A percentile compares a stretch with the other conserved stretches of the same genome.
Conservation (phyloP, 495 filamentous ascomycete genomes). For the Hyphodiscus hymeniophilus region DNA sequence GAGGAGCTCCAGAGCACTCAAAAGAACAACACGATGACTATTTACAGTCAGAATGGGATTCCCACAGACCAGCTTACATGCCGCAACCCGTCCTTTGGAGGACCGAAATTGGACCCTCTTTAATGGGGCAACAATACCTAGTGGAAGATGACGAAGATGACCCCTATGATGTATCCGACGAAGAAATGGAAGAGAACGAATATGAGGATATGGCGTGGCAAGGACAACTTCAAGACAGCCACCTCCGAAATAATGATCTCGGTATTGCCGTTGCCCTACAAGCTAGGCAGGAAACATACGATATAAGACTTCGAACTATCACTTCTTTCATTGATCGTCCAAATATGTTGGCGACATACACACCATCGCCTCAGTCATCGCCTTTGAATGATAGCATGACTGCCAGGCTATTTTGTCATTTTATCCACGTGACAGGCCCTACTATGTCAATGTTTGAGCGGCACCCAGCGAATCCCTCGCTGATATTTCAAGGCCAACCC, state of each 20-base stretch:
- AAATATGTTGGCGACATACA: conserved; percentile 72
- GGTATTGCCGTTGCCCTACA: conserved; percentile 30
- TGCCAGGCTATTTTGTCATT: conserved; percentile 85
- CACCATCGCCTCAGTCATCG: conserved; percentile 63
- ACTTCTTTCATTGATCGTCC: conserved; percentile 57
- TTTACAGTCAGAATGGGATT: neutral
- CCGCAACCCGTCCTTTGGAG: neutral
- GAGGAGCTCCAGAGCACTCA: neutral
- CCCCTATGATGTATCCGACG: conserved; percentile 55
- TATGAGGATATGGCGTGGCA: conserved; percentile 8
- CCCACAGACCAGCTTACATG: neutral
- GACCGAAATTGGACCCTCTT: neutral
- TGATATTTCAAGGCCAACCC: conserved; percentile 54
- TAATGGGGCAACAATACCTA: neutral
- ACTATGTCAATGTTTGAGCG: conserved; percentile 84
- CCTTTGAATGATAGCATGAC: conserved; percentile 78
- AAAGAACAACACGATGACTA: neutral
- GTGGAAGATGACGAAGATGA: conserved; percentile 42
- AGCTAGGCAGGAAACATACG: conserved; percentile 38
- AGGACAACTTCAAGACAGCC: conserved; percentile 2
- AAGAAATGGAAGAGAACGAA: conserved; percentile 38
- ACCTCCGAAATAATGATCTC: conserved; percentile 28
- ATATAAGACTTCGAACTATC: conserved; percentile 36
- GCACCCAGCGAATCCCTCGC: conserved; percentile 67
- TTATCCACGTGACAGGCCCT: conserved; percentile 82